These are phyloP conservation scores for Candida pseudoglaebosa DNA, from an alignment of 805 yeast species.

Conservation along the genomic window DNA sequence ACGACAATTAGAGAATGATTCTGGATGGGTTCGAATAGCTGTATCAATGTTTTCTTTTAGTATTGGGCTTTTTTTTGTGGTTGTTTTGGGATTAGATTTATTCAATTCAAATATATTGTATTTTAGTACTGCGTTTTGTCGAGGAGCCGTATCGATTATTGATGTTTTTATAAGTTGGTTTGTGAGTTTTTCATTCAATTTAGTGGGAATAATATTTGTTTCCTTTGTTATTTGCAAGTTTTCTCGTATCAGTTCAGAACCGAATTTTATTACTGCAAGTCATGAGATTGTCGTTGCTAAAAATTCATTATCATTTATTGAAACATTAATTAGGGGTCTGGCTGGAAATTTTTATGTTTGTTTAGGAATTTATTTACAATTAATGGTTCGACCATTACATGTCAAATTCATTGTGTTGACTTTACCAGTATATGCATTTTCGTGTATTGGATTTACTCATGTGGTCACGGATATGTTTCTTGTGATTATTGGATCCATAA, in stretches of 20 bases:
- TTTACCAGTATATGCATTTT: slow-evolving; percentile 74
- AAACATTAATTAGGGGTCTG: slow-evolving; percentile 64
- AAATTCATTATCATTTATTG: slow-evolving; percentile 45
- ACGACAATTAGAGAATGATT: slow-evolving; percentile 34
- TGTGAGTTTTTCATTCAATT: slow-evolving; percentile 63
- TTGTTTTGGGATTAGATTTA: slow-evolving; percentile 69
- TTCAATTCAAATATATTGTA: slow-evolving; percentile 72
- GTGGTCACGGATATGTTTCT: slow-evolving; percentile 80
- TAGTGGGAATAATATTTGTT: slow-evolving; percentile 62
- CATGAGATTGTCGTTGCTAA: slow-evolving; percentile 43
- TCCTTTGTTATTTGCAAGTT: slow-evolving; percentile 59
- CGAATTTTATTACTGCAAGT: slow-evolving; percentile 46
- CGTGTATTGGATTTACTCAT: slow-evolving; percentile 74
- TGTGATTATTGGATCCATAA: slow-evolving; percentile 61
- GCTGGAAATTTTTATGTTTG: slow-evolving; percentile 79
- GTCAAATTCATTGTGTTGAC: slow-evolving; percentile 63
- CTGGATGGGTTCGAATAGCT: slow-evolving; percentile 50
- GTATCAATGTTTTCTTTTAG: slow-evolving; percentile 61
- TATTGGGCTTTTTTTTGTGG: slow-evolving; percentile 71
- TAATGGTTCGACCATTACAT: slow-evolving; percentile 76
- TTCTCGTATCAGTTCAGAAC: slow-evolving; percentile 45
- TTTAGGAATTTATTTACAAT: slow-evolving; percentile 69
- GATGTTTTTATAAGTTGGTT: slow-evolving; percentile 65
- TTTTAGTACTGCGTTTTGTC: slow-evolving; percentile 61
- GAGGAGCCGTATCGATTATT: slow-evolving; percentile 65